Evolutionary conservation across 495 filamentous ascomycete species (phyloP).

Genomic region (Aspergillus campestris): DNA sequence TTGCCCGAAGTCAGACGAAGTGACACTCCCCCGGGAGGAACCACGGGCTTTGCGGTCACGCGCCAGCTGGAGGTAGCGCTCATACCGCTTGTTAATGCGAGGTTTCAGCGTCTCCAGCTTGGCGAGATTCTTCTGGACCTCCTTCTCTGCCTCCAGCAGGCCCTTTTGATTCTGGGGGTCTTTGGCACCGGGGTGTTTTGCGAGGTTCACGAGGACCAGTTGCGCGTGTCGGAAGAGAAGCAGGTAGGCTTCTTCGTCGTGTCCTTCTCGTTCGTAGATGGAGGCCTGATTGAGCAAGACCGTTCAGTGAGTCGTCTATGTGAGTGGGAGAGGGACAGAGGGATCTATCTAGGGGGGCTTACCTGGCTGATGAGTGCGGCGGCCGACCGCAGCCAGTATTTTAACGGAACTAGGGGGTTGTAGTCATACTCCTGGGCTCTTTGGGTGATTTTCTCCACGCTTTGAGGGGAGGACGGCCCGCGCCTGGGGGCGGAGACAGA

Average conservation of each 20-base stretch:
- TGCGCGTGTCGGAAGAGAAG: slow-evolving; percentile 74
- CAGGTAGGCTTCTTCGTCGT: slow-evolving; percentile 79
- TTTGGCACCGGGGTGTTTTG: slow-evolving; percentile 49
- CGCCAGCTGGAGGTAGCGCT: slow-evolving; percentile 50
- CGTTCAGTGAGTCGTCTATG: not conserved
- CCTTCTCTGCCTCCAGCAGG: slow-evolving; percentile 41
- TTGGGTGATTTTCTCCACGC: slow-evolving; percentile 59
- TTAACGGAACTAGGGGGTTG: slow-evolving; percentile 60
- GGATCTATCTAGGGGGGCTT: slow-evolving; percentile 3
- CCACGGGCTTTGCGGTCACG: slow-evolving; percentile 36
- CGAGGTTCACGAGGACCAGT: slow-evolving; percentile 55
- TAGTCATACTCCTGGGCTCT: slow-evolving; percentile 72
- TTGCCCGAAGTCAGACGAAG: slow-evolving; percentile 9
- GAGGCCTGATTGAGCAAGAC: slow-evolving; percentile 40
- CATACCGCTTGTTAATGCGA: slow-evolving; percentile 55
- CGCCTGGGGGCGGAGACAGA: slow-evolving; percentile 8
- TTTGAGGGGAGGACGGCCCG: slow-evolving; percentile 46
- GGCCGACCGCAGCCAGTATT: slow-evolving; percentile 76
- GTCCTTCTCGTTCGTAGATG: slow-evolving; percentile 78
- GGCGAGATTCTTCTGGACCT: slow-evolving; percentile 44
- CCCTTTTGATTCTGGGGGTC: slow-evolving; percentile 39
- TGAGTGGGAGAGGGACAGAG: not conserved
- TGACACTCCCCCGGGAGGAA: slow-evolving; percentile 10
- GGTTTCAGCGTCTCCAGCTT: slow-evolving; percentile 61
- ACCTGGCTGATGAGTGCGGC: slow-evolving; percentile 75